Percentiles rank a stretch among this genome's conserved stretches.
Evolutionary conservation across 441 rosid genomes (phyloP).

Genomic region (Capsella rubella): DNA sequence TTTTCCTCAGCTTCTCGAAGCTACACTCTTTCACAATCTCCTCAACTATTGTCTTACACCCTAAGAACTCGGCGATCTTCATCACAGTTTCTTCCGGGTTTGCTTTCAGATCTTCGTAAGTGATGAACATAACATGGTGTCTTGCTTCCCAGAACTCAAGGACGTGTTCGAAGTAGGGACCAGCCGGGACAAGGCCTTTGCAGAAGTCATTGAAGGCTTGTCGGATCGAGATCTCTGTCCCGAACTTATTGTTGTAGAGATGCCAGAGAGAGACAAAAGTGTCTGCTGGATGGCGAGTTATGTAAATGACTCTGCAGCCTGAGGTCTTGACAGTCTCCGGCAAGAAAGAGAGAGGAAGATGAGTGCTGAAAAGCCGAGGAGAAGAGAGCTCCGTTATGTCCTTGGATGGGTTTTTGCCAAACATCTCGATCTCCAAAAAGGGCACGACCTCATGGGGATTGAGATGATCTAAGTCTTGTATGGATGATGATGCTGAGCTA

Average conservation of each 20-base stretch:
- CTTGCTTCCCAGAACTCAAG: slow-evolving; percentile 50
- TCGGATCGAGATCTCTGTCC: slow-evolving; percentile 35
- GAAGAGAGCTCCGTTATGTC: slow-evolving; percentile 41
- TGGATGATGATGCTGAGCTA: neutral
- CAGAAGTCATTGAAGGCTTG: slow-evolving; percentile 48
- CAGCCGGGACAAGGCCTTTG: slow-evolving; percentile 43
- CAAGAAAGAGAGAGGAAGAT: slow-evolving; percentile 44
- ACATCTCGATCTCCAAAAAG: slow-evolving; percentile 45
- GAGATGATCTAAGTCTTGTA: slow-evolving; percentile 16
- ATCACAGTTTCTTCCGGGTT: slow-evolving; percentile 35
- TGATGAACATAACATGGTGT: slow-evolving; percentile 44
- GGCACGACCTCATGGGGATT: slow-evolving; percentile 49
- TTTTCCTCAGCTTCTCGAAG: slow-evolving; percentile 42
- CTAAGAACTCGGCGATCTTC: slow-evolving; percentile 49
- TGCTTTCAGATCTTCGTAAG: slow-evolving; percentile 47
- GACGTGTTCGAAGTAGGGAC: slow-evolving; percentile 52
- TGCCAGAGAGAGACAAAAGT: slow-evolving; percentile 56
- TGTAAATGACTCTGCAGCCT: slow-evolving; percentile 49
- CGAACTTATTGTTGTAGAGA: slow-evolving; percentile 44
- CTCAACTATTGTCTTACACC: slow-evolving; percentile 40
- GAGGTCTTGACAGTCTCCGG: slow-evolving; percentile 45
- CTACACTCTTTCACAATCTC: slow-evolving; percentile 47
- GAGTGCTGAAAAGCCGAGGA: slow-evolving; percentile 51
- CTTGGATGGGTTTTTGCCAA: slow-evolving; percentile 30
- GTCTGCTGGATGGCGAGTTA: slow-evolving; percentile 55